Conservation (phyloP, 495 filamentous ascomycete species). For the Eremomyces bilateralis region DNA sequence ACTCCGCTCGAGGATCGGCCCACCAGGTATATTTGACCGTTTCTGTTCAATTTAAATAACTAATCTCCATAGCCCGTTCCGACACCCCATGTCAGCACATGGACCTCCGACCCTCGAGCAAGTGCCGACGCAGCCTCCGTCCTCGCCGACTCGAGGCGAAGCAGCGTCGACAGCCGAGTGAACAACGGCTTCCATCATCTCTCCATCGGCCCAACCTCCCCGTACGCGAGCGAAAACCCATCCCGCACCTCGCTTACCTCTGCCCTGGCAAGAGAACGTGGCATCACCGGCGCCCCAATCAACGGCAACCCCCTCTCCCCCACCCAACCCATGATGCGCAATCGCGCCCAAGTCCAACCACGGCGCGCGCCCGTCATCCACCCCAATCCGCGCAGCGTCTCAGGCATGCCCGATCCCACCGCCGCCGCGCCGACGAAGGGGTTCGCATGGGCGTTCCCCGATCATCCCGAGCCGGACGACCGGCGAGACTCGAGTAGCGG, state of each 20-base stretch:
- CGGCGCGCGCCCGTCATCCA: conserved; percentile 20
- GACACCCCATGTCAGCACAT: conserved; percentile 18
- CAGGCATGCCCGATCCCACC: conserved; percentile 21
- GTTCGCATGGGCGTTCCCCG: conserved; percentile 24
- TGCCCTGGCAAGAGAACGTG: conserved; percentile 17
- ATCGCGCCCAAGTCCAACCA: conserved; percentile 3
- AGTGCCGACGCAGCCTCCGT: conserved; percentile 13
- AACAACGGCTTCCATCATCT: conserved; percentile 18
- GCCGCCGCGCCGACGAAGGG: conserved; percentile 21
- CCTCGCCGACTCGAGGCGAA: conserved; percentile 20
- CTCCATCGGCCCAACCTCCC: conserved; percentile 16
- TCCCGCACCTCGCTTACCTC: conserved; percentile 21
- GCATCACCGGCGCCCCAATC: conserved; percentile 15
- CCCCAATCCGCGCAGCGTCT: conserved; percentile 15
- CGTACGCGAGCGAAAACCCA: conserved; percentile 21
- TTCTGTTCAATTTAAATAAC: background rate
- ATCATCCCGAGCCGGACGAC: conserved; percentile 14
- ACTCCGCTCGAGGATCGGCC: conserved; percentile 14
- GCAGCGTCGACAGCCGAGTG: conserved; percentile 23
- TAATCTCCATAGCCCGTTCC: conserved; percentile 10
- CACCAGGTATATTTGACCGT: conserved; percentile 5
- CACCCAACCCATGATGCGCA: conserved; percentile 6
- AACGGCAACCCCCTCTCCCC: conserved; percentile 20
- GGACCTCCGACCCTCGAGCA: conserved; percentile 8
- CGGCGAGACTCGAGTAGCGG: conserved; percentile 17